Conservation (phyloP, 306 rosid species). For the Vigna unguiculata region DNA sequence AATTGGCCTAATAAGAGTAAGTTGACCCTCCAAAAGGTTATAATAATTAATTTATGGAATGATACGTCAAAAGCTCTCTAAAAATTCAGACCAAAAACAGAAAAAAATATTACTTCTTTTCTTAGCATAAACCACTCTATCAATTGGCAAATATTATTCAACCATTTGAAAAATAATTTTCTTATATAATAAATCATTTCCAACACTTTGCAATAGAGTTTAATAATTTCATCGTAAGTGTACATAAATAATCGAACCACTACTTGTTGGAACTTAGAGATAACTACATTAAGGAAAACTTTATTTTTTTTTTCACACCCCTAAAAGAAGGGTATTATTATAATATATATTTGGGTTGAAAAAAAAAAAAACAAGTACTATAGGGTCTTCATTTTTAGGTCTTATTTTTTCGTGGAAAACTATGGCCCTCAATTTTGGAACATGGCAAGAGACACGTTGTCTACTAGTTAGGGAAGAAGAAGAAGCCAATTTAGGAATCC, state of each 20-base stretch:
- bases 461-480: background rate
- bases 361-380: too few species aligned
- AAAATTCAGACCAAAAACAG: too few species aligned
- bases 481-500: background rate
- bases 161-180: too few species aligned
- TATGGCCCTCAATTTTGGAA: background rate
- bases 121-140: too few species aligned
- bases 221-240: background rate
- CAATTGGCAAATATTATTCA: too few species aligned
- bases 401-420: background rate
- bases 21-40: too few species aligned
- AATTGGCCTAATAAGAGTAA: too few species aligned
- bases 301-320: background rate
- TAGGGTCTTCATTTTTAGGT: background rate
- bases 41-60: too few species aligned
- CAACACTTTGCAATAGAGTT: background rate
- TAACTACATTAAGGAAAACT: background rate
- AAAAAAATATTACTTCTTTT: too few species aligned
- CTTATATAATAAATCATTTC: background rate
- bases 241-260: background rate
- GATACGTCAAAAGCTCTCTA: too few species aligned
- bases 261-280: background rate
- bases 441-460: slow-evolving; percentile 8
- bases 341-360: too few species aligned
- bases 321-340: too few species aligned